Conservation (phyloP, 805 yeast genomes). For the Tetrapisispora phaffii region DNA sequence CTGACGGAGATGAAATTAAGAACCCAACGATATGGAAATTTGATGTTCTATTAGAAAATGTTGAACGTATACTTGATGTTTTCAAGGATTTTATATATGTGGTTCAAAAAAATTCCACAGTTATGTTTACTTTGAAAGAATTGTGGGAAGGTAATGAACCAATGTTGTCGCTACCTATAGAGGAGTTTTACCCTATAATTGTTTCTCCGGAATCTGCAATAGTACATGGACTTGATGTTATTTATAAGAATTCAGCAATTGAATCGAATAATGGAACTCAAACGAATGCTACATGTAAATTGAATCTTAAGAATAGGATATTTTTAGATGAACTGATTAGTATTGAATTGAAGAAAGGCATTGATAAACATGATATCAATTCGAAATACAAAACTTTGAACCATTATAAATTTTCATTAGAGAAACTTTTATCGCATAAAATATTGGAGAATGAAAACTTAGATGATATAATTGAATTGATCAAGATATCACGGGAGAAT, state of each 20-base stretch:
- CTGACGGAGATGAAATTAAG: neutral
- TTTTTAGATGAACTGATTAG: conserved; percentile 24
- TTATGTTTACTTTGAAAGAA: conserved; percentile 14
- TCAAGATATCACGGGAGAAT: conserved; percentile 11
- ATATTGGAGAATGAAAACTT: conserved; percentile 20
- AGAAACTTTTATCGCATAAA: conserved; percentile 24
- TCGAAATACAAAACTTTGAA: conserved; percentile 15
- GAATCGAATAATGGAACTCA: too few relatives aligned
- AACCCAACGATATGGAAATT: conserved; percentile 8
- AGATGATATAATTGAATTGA: conserved; percentile 18
- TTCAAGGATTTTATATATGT: conserved; percentile 18
- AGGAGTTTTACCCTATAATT: conserved; percentile 23
- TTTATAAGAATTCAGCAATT: neutral
- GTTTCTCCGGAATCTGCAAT: conserved; percentile 25
- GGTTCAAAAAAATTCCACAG: conserved; percentile 12
- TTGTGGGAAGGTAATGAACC: conserved; percentile 16
- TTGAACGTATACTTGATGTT: conserved; percentile 26
- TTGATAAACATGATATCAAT: conserved; percentile 13
- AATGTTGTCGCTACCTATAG: conserved; percentile 11
- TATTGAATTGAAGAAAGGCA: conserved; percentile 10
- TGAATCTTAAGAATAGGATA: conserved; percentile 18
- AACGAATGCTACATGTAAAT: neutral
- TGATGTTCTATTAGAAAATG: conserved; percentile 10
- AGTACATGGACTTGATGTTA: conserved; percentile 17
- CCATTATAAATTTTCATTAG: conserved; percentile 28